These are phyloP conservation scores for Diaporthe amygdali DNA, from an alignment of 2,329 filamentous ascomycete species.

Conservation along the genomic window DNA sequence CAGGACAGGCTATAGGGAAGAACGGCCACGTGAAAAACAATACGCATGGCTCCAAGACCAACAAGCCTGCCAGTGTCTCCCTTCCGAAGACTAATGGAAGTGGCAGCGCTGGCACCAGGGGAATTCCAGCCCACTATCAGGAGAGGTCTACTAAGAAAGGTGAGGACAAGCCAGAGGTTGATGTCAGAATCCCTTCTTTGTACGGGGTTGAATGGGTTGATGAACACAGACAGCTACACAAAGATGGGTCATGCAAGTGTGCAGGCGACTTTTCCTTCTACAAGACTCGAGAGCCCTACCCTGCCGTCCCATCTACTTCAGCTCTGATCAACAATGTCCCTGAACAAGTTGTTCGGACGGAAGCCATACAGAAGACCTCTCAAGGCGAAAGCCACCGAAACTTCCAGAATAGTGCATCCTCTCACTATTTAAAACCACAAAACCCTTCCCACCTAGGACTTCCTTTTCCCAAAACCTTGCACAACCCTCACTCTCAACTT, in stretches of 20 bases:
- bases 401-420: not conserved
- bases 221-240: conserved; percentile 44
- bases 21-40: not conserved
- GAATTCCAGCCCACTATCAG: conserved; percentile 25
- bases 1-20: not conserved
- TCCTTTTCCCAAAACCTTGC: not conserved
- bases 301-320: not conserved
- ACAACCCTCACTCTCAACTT: not conserved
- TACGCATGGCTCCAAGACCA: not conserved
- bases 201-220: conserved; percentile 46
- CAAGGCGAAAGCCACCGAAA: not conserved
- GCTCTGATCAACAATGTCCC: not conserved
- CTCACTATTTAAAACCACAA: not conserved
- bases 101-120: not conserved
- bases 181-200: conserved; percentile 40
- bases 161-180: conserved; percentile 27
- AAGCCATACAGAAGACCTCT: not conserved
- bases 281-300: conserved; percentile 25
- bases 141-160: conserved; percentile 22
- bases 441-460: not conserved
- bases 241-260: conserved; percentile 41
- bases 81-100: not conserved
- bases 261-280: conserved; percentile 38
- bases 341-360: not conserved
- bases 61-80: not conserved